A percentile compares a stretch with the other conserved stretches of the same genome.
Conservation (phyloP, 202 grass and related monocot species). For the Elaeis oleifera region DNA sequence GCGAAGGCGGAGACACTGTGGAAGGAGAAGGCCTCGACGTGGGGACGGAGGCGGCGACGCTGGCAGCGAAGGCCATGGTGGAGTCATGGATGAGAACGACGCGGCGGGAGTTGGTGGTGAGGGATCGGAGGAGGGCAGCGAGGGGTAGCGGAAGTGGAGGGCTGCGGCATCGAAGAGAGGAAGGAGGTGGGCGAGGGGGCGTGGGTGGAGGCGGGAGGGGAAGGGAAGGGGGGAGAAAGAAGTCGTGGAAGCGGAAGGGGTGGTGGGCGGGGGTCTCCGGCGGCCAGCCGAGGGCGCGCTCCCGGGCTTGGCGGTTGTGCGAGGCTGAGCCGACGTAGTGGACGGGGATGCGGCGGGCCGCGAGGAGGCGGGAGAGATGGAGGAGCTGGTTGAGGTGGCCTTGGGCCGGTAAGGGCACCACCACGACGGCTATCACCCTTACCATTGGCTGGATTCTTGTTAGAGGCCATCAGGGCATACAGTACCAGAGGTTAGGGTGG, state of each 20-base stretch:
- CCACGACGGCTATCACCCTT: not conserved
- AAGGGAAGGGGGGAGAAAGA: slow-evolving; percentile 12
- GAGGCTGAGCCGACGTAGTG: slow-evolving; percentile 22
- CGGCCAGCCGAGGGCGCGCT: not conserved
- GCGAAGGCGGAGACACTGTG: slow-evolving; percentile 16
- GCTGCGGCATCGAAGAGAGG: not conserved
- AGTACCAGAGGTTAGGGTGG: too few relatives aligned
- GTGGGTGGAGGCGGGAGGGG: slow-evolving; percentile 16
- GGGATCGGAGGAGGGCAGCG: not conserved
- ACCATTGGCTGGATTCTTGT: too few relatives aligned
- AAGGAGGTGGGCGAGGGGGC: not conserved
- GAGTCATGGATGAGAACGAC: slow-evolving; percentile 15
- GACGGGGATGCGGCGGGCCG: slow-evolving; percentile 14
- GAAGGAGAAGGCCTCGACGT: slow-evolving; percentile 9
- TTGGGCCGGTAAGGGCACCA: slow-evolving; percentile 13
- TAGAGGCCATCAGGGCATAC: too few relatives aligned
- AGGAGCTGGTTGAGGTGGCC: slow-evolving; percentile 28
- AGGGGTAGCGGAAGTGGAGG: not conserved
- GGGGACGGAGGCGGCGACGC: not conserved
- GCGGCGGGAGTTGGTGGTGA: not conserved
- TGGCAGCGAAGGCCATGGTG: slow-evolving; percentile 11
- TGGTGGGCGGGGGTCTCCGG: not conserved
- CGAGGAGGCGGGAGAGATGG: slow-evolving; percentile 12
- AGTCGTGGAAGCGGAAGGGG: slow-evolving; percentile 17
- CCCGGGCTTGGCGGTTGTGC: slow-evolving; percentile 15